Percentiles rank a stretch among this genome's conserved stretches.
Conservation (phyloP, 164 flowering plant genomes). For the Stephania japonica region DNA sequence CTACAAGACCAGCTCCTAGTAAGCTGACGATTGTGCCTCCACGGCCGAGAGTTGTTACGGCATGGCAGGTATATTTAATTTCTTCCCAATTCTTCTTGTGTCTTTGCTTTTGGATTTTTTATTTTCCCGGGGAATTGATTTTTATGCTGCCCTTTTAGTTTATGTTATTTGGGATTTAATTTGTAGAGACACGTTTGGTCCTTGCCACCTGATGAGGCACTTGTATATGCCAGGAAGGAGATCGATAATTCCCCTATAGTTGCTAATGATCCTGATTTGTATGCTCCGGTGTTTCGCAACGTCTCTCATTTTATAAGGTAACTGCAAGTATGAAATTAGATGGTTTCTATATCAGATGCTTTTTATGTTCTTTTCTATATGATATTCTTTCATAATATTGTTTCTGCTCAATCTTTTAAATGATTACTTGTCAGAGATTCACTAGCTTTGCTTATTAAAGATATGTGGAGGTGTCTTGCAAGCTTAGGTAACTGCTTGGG, state of each 20-base stretch:
- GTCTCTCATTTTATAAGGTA: constrained; percentile 9
- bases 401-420: not conserved
- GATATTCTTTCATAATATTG: too few relatives aligned
- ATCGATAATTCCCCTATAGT: constrained; percentile 5
- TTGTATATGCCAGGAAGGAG: constrained; percentile 11
- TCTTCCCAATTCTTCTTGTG: not conserved
- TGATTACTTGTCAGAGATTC: not conserved
- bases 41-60: not conserved
- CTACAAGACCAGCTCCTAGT: not conserved
- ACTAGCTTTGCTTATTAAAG: too few relatives aligned
- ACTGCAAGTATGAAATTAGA: not conserved
- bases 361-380: too few relatives aligned
- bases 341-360: not conserved
- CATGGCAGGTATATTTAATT: constrained; percentile 2
- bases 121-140: not conserved
- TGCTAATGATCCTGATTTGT: constrained; percentile 1
- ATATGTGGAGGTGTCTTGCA: too few relatives aligned
- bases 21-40: not conserved
- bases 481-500: too few relatives aligned
- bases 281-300: constrained; percentile 11
- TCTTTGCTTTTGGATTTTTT: not conserved
- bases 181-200: constrained; percentile 11
- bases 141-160: not conserved
- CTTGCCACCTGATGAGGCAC: constrained; percentile 13
- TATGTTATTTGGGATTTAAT: not conserved